Base-by-base conservation (phyloP, 495 filamentous ascomycete genomes). In the Penicillium cinerascens region DNA sequence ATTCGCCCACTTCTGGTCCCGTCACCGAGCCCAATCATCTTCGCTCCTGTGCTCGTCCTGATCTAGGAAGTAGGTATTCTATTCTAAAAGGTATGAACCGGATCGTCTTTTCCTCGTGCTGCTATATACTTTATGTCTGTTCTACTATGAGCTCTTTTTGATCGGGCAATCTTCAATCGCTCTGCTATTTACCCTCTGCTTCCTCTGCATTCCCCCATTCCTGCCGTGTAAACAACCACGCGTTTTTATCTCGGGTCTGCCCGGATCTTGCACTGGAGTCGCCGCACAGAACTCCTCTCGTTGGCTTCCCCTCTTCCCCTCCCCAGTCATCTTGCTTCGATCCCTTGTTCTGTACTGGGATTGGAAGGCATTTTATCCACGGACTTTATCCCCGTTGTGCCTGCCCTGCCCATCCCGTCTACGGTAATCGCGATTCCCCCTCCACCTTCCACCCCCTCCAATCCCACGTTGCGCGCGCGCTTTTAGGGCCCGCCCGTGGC, bases 321-420 rank as follows among this genome's bases (percentile, higher is more conserved):
- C 47, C 54, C 70, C 60, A 64, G 59, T 71, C 67, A 71, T 60
- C 66, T 45, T 39, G 41, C 58, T 57, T 49, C 36, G 52, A 60
- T 60, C 55, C 49, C 57, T 61, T 59, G 52, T 47, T 64, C 46
- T 29, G 29, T 50, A 58, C 16, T 40, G 44, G 52, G 57, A 56
- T 46, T 50, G 46, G 48, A 55, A 59, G 42, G 56, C 49, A 59
- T 49, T 53, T 47, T 51, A 59, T 52, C 60, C 54, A 48, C 38
- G 33, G 42, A 10, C 42, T 17, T 29, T 44, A 8, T 20, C 23
- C 49, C 27, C 51, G n/a, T 41, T n/a, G n/a, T n/a, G n/a, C n/a
- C 3, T n/a, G 20, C 27, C 23, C 18, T 43, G 23, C 41, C 29
- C 33, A 44, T 47, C 23, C 33, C 36, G 20, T 51, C 18, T 33